phyloP scores from a whole-genome alignment of 345 rosid species.

The Bruguiera gymnorhiza region DNA sequence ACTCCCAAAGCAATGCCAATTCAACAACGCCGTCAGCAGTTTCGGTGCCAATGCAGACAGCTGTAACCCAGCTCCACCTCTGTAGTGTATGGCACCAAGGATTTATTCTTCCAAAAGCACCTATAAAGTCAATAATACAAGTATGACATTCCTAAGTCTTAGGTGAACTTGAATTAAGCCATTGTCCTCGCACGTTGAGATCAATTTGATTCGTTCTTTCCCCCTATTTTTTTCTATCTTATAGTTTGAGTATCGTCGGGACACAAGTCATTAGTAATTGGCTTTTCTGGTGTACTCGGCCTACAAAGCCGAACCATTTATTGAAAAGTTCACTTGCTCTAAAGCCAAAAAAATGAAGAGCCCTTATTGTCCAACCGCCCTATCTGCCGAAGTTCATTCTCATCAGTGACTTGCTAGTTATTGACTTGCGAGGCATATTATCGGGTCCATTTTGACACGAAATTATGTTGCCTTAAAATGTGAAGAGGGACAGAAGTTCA shows the following conservation, averaged over 20 bases:
- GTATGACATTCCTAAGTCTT: slow-evolving; percentile 3
- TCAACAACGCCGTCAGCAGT: slow-evolving; percentile 60
- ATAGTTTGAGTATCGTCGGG: slow-evolving; percentile 3
- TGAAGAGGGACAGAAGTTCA: too few species aligned
- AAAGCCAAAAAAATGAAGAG: too few species aligned
- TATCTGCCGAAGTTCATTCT: too few species aligned
- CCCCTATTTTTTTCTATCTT: not conserved
- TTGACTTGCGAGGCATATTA: too few species aligned
- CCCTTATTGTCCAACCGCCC: too few species aligned
- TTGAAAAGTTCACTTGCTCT: not conserved
- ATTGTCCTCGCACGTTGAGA: not conserved
- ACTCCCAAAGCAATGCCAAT: slow-evolving; percentile 60
- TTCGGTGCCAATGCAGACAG: slow-evolving; percentile 75
- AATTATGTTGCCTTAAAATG: too few species aligned
- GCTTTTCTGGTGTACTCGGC: not conserved
- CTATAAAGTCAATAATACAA: slow-evolving; percentile 25
- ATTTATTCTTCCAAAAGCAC: slow-evolving; percentile 44
- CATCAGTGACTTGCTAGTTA: too few species aligned
- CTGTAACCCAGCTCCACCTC: slow-evolving; percentile 54
- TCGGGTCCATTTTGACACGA: too few species aligned
- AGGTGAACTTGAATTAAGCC: not conserved
- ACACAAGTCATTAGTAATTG: not conserved
- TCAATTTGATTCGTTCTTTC: not conserved
- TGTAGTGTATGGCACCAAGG: slow-evolving; percentile 34
- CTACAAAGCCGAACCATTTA: not conserved